Percentiles rank a stretch among this genome's conserved stretches.
phyloP scores from a whole-genome alignment of 768 basidiomycete genomes.

The Tylopilus sp. region DNA sequence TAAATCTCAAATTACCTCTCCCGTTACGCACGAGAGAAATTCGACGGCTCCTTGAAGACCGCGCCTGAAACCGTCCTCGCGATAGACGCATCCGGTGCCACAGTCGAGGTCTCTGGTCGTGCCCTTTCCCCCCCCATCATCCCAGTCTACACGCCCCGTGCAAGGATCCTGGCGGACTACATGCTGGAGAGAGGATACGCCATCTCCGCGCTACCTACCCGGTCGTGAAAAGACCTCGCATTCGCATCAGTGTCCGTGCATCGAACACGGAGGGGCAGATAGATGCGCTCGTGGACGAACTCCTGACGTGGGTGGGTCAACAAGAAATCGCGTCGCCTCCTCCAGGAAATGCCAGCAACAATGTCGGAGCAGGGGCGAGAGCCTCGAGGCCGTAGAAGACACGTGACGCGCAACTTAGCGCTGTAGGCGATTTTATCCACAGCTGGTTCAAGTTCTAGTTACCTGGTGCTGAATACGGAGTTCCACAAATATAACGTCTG shows the following conservation, averaged over 20 bases:
- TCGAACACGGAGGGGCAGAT: conserved; percentile 19
- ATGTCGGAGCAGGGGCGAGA: background rate
- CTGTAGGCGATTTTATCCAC: no score
- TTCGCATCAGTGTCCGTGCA: conserved; percentile 18
- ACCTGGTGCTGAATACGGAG: no score
- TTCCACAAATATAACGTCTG: no score
- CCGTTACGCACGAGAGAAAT: conserved; percentile 12
- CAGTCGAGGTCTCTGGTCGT: background rate
- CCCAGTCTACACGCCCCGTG: conserved; percentile 15
- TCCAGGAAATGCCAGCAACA: background rate
- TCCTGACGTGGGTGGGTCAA: conserved; percentile 12
- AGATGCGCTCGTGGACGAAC: conserved; percentile 4
- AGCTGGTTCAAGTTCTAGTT: no score
- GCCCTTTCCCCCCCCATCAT: conserved; percentile 18
- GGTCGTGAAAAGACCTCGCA: conserved; percentile 12
- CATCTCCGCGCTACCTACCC: conserved; percentile 11
- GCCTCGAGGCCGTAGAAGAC: conserved; percentile 19
- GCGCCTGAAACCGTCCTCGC: conserved; percentile 8
- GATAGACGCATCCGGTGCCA: background rate
- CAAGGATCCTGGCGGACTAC: conserved; percentile 11
- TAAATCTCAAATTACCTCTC: conserved; percentile 4
- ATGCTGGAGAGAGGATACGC: conserved; percentile 16
- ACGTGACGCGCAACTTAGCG: no score
- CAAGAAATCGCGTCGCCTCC: background rate
- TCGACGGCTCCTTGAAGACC: conserved; percentile 1